Conservation (phyloP, 257 asterid species). For the Lavandula angustifolia region DNA sequence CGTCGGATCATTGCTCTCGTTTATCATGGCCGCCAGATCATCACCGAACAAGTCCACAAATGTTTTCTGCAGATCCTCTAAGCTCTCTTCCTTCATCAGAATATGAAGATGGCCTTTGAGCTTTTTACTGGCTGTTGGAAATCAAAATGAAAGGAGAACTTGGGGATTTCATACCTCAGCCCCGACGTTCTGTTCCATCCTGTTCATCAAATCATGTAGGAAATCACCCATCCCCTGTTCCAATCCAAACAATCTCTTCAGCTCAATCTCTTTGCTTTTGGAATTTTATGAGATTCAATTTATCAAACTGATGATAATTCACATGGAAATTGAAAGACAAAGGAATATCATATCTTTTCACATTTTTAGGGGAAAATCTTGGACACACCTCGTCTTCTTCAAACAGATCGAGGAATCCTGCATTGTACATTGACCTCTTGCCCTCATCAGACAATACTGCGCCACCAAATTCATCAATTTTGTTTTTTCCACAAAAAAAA, state of each 20-base stretch:
- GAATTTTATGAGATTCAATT: no score
- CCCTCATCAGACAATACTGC: slow-evolving; percentile 78
- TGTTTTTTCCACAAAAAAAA: not conserved
- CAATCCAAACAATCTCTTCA: not conserved
- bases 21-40: slow-evolving; percentile 60
- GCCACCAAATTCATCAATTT: slow-evolving; percentile 27
- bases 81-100: slow-evolving; percentile 67
- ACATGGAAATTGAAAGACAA: not conserved
- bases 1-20: slow-evolving; percentile 41
- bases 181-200: slow-evolving; percentile 73
- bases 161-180: slow-evolving; percentile 46
- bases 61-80: slow-evolving; percentile 82
- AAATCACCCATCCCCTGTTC: slow-evolving; percentile 90
- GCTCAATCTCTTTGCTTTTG: not conserved
- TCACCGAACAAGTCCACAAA: slow-evolving; percentile 90
- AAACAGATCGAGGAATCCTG: slow-evolving; percentile 83
- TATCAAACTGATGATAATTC: no score
- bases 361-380: not conserved
- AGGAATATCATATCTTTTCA: not conserved
- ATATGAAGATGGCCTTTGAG: not conserved
- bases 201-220: slow-evolving; percentile 68
- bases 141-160: not conserved
- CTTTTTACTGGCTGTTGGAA: no score
- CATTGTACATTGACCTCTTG: slow-evolving; percentile 89
- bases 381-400: slow-evolving; percentile 80